Conservation (phyloP, 495 filamentous ascomycete genomes). For the Hypoxylon trugodes region DNA sequence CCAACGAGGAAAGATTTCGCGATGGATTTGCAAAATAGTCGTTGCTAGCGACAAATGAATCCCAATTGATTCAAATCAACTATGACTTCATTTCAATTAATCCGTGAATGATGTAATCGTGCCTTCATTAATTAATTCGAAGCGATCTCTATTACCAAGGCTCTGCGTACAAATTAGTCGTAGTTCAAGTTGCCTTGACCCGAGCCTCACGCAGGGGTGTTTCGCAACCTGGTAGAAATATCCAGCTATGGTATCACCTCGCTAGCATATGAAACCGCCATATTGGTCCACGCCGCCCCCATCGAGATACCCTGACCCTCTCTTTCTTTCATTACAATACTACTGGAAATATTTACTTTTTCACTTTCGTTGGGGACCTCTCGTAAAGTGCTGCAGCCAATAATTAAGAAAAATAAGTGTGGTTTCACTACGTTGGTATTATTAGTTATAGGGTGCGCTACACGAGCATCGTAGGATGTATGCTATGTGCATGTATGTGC, state of each 20-base stretch:
- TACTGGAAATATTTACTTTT: no score
- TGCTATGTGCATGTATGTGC: not conserved
- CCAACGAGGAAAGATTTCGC: conserved; percentile 16
- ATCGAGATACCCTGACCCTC: no score
- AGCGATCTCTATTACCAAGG: no score
- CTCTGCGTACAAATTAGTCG: no score
- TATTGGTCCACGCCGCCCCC: conserved; percentile 1
- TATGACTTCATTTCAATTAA: not conserved
- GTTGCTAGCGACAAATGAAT: conserved; percentile 36
- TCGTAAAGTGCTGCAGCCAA: not conserved
- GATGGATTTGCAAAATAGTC: conserved; percentile 26
- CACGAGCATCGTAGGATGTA: conserved; percentile 21
- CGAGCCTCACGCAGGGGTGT: conserved; percentile 28
- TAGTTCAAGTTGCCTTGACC: not conserved
- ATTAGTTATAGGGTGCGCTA: conserved; percentile 20
- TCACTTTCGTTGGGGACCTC: conserved; percentile 1
- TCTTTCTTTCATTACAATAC: no score
- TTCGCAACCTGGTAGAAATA: conserved; percentile 31
- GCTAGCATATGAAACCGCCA: conserved; percentile 24
- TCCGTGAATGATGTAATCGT: not conserved
- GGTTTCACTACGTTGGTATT: conserved; percentile 27
- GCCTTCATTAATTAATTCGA: not conserved
- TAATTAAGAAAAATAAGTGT: not conserved
- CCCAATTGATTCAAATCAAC: conserved; percentile 10
- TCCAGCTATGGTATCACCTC: conserved; percentile 21